Evolutionary conservation across 352 stramenopile species (phyloP), one percentile per base, ranked within the genome.

Genomic region (Phytophthora crassamura): DNA sequence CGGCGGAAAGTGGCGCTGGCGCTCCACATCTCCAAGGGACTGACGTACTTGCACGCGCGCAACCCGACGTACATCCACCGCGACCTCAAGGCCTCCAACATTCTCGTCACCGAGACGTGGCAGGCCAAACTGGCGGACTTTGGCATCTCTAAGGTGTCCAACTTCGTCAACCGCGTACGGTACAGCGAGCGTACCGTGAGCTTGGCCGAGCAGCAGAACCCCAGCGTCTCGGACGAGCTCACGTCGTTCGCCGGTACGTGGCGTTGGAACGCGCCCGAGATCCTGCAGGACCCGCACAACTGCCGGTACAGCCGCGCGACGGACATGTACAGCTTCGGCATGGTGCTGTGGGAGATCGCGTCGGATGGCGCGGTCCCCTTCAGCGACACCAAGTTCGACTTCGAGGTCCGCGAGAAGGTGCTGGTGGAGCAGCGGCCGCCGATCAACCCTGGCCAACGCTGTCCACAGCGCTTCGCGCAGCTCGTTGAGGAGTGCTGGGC

Each of bases 31-130:
- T 78, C 77, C 32, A 87, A 89, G 51, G 82, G 82, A 11, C 47
- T 90, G 8, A 89, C 80, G n/a, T 90, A 90, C 28, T 71, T 90
- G 20, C 82, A 90, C 48, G 82, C 82, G 18, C 75, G 79, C 7
- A 90, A 90, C 47, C 82, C 82, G 58, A 90, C 82, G 38, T 90
- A 90, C 47, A 90, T 90, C 58, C 82, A 90, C 35, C 79, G 82
- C 35, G 82, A 90, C 59, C 77, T 90, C 36, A 90, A 90, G 67
- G 75, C 75, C 28, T 90, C 82, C 38, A 90, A 90, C 38, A 90
- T 90, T 64, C 56, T 90, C 20, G 82, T 90, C 12, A 90, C 82
- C 1, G 79, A 90, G 34, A 89, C 79, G 14, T 90, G 82, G 82
- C 77, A 89, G 42, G 82, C 79, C 32, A 90, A 90, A 49, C 64